These are phyloP conservation scores for Prunus salicina DNA, from an alignment of 306 rosid species.

Conservation along the genomic window DNA sequence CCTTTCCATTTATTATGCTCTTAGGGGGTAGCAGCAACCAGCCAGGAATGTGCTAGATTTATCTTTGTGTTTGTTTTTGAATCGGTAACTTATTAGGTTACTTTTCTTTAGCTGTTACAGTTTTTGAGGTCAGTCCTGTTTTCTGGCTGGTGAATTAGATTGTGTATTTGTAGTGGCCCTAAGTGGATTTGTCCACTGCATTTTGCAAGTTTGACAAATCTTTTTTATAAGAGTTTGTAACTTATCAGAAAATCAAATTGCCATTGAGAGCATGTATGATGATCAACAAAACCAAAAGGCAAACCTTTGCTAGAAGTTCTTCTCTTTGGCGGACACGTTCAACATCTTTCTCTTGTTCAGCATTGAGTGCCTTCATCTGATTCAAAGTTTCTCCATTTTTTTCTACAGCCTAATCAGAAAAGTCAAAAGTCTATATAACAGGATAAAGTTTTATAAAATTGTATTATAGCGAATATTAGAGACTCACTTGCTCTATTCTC, in stretches of 20 bases:
- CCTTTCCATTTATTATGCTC: not conserved
- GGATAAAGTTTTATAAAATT: not conserved
- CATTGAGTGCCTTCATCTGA: conserved; percentile 73
- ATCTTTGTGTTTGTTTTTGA: not conserved
- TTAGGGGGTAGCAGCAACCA: not conserved
- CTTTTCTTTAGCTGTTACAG: not conserved
- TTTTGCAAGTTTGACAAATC: not conserved
- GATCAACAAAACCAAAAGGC: conserved; percentile 17
- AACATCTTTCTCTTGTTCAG: conserved; percentile 89
- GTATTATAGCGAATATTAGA: conserved; percentile 8
- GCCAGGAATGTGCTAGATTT: not conserved
- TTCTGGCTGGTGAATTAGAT: not conserved
- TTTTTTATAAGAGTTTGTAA: not conserved
- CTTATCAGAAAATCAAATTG: not conserved
- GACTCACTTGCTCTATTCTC: conserved; percentile 66
- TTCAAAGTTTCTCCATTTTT: conserved; percentile 73
- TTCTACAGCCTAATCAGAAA: conserved; percentile 67
- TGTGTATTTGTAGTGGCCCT: not conserved
- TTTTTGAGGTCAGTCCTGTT: not conserved
- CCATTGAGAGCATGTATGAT: not conserved
- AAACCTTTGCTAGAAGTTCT: conserved; percentile 75
- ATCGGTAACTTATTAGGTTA: not conserved
- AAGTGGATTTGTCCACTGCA: not conserved
- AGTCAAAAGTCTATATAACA: not conserved
- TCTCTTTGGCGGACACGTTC: conserved; percentile 90